These are phyloP conservation scores for Aspergillus sp. DNA, from an alignment of 2,329 filamentous ascomycete species.

Conservation along the genomic window DNA sequence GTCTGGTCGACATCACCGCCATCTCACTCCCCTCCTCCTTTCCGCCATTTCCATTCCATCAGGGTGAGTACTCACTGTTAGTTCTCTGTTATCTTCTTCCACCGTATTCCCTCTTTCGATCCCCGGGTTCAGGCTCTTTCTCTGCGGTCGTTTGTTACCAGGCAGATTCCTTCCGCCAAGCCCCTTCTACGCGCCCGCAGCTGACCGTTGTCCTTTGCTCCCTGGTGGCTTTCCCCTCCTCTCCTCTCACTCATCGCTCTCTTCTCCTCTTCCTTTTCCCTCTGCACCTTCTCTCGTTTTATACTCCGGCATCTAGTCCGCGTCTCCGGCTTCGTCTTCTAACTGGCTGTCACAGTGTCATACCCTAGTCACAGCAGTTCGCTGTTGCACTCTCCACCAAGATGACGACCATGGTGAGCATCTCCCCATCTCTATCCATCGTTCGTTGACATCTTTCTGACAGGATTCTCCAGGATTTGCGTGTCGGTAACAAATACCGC, in stretches of 20 bases:
- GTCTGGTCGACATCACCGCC: slow-evolving; percentile 23
- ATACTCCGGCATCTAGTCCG: not conserved
- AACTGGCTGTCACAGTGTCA: slow-evolving; percentile 6
- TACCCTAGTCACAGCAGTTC: slow-evolving; percentile 23
- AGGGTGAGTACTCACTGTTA: slow-evolving; percentile 3
- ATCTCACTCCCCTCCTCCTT: slow-evolving; percentile 14
- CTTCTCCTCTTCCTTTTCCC: not conserved
- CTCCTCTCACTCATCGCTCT: not conserved
- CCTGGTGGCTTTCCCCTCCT: slow-evolving; percentile 7
- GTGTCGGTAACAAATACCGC: slow-evolving; percentile 99
- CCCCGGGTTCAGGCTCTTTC: not conserved
- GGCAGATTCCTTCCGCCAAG: slow-evolving; percentile 13
- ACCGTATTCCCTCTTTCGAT: slow-evolving; percentile 6
- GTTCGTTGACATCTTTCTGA: slow-evolving; percentile 13
- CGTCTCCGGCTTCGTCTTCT: not conserved
- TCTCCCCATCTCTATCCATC: not conserved
- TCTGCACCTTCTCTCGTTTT: not conserved
- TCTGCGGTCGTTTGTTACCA: slow-evolving; percentile 2
- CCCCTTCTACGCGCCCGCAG: slow-evolving; percentile 13
- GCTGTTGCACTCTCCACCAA: slow-evolving; percentile 28
- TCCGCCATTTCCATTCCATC: not conserved
- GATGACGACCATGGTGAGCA: slow-evolving; percentile 41
- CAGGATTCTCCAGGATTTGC: slow-evolving; percentile 73
- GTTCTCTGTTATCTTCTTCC: slow-evolving; percentile 1
- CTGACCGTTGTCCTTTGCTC: slow-evolving; percentile 9